Evolutionary conservation across 2,329 filamentous ascomycete species (phyloP).

Genomic region (Trichoderma pleuroti): DNA sequence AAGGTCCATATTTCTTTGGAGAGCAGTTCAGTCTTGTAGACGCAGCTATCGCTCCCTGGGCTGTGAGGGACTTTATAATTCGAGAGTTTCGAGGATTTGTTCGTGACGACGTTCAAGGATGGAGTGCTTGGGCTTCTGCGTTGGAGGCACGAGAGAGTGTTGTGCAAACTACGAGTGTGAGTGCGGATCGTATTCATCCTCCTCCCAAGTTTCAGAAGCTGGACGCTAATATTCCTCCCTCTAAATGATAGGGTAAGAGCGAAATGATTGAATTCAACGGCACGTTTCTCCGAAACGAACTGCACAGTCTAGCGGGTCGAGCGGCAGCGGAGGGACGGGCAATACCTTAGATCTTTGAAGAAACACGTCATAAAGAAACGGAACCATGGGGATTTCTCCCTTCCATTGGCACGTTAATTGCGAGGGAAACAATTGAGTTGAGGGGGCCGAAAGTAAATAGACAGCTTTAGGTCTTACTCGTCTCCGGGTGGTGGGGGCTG

Average conservation of each 20-base stretch:
- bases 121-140: background rate
- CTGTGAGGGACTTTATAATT: background rate
- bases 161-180: background rate
- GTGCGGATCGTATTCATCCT: rapidly evolving
- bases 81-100: background rate
- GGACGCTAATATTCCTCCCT: background rate
- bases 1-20: background rate
- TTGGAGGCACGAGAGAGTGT: background rate
- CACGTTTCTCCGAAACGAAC: background rate
- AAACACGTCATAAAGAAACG: background rate
- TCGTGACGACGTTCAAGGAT: background rate
- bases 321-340: background rate
- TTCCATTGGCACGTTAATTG: background rate
- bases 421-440: background rate
- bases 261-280: background rate
- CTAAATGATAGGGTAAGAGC: background rate
- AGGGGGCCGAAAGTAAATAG: background rate
- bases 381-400: background rate
- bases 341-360: background rate
- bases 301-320: background rate
- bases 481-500: background rate
- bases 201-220: background rate
- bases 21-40: background rate
- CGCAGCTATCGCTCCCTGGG: background rate
- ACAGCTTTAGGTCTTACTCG: background rate